phyloP scores from a whole-genome alignment of 495 filamentous ascomycete genomes.

The Thozetella sp. region DNA sequence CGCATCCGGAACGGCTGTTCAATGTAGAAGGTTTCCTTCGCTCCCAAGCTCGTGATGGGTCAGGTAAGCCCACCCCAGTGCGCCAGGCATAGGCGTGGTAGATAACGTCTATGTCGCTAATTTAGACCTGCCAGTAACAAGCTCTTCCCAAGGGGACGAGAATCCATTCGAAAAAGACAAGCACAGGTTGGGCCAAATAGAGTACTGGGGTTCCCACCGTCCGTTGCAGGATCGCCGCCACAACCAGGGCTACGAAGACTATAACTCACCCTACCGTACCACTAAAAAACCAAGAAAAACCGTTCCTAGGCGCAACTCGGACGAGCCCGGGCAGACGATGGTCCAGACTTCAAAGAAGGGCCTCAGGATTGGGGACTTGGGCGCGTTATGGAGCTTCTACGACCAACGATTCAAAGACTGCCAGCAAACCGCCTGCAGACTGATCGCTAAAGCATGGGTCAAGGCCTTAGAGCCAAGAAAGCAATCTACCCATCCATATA shows the following conservation, averaged over 20 bases:
- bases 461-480: slow-evolving; percentile 88
- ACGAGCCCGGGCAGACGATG: slow-evolving; percentile 24
- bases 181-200: slow-evolving; percentile 2
- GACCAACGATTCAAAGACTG: slow-evolving; percentile 63
- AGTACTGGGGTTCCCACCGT: background rate
- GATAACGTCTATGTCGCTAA: slow-evolving; percentile 5
- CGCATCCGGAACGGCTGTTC: slow-evolving; percentile 28
- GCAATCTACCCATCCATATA: slow-evolving; percentile 83
- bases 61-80: slow-evolving; percentile 11
- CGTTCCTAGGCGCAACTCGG: slow-evolving; percentile 21
- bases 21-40: slow-evolving; percentile 25
- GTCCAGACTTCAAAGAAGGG: slow-evolving; percentile 21
- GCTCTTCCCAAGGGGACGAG: background rate
- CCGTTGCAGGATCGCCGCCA: slow-evolving; percentile 12
- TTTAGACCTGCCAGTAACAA: slow-evolving; percentile 7
- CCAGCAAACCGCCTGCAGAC: slow-evolving; percentile 75
- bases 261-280: slow-evolving; percentile 14
- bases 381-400: slow-evolving; percentile 64
- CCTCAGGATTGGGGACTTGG: slow-evolving; percentile 58
- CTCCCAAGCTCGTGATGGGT: slow-evolving; percentile 8
- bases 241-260: slow-evolving; percentile 8
- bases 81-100: background rate
- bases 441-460: slow-evolving; percentile 79
- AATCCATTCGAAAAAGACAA: slow-evolving; percentile 18
- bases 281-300: slow-evolving; percentile 33